Percentiles rank a stretch among this genome's conserved stretches.
Conservation (phyloP, 169 alveolate species). For the Hammondia hammondi region DNA sequence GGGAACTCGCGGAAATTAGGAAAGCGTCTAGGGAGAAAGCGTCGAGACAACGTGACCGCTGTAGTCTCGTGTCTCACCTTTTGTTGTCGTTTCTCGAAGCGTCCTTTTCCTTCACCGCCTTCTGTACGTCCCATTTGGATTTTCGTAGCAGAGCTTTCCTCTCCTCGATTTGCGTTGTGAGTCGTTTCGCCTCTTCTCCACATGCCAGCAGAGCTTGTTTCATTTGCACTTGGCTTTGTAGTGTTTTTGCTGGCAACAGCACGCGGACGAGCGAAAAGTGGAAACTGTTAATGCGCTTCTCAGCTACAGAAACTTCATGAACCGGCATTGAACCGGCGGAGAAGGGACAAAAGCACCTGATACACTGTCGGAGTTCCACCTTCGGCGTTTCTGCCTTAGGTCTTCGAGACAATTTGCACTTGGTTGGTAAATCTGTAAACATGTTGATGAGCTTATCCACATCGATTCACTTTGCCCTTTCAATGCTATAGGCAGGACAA, state of each 20-base stretch:
- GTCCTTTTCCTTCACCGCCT: slow-evolving; percentile 62
- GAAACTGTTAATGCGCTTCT: background rate
- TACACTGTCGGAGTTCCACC: background rate
- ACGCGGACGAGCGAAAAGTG: background rate
- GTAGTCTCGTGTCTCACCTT: background rate
- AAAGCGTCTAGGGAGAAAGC: no score
- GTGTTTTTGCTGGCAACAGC: background rate
- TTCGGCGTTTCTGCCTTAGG: no score
- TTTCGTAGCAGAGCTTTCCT: slow-evolving; percentile 62
- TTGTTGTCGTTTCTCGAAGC: slow-evolving; percentile 7
- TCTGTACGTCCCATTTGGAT: slow-evolving; percentile 58
- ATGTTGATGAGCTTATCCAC: no score
- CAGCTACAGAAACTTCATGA: background rate
- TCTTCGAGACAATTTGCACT: no score
- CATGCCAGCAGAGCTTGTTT: background rate
- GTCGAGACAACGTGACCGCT: background rate
- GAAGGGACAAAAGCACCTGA: background rate
- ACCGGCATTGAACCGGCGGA: background rate
- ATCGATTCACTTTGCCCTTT: no score
- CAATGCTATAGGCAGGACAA: no score
- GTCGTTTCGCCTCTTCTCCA: slow-evolving; percentile 18
- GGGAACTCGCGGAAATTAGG: no score
- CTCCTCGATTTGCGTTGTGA: slow-evolving; percentile 62
- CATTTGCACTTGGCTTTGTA: background rate
- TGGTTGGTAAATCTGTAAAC: no score